Base-by-base conservation (phyloP, 1,284 basidiomycete genomes). In the Agaricales sp. region DNA sequence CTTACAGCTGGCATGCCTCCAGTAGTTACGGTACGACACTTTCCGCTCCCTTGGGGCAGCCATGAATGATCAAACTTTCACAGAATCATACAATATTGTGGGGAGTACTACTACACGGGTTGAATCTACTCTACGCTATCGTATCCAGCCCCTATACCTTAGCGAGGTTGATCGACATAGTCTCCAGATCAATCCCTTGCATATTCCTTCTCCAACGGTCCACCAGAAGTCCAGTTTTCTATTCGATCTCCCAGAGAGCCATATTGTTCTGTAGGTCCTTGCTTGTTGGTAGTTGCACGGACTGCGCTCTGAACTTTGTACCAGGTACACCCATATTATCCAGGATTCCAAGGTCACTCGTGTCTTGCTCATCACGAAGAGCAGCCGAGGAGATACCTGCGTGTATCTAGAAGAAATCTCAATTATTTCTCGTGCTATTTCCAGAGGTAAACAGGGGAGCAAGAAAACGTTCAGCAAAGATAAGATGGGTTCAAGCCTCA, bases 401-500 rank as follows among this genome's bases (percentile, higher is more conserved):
- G n/a, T 35, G 11, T 35, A 35, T 35, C n/a, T 35, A 11, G 30
- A 35, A n/a, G 30, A 35, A n/a, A 8, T 35, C 11, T 35, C 30
- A n/a, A 11, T 8, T 35, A 8, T 35, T n/a, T 35, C 30, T n/a
- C 11, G 30, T 35, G 30, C 30, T 11, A 35, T 35, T n/a, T n/a
- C n/a, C n/a, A n/a, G n/a, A n/a, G n/a, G 30, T 35, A 35, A n/a
- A 35, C 8, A 35, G 30, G 30, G 11, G n/a, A 8, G n/a, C n/a
- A 35, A n/a, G 30, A 35, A 35, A n/a, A n/a, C n/a, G 30, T n/a
- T 35, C 11, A 35, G 30, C 43, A 65, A 63, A 4, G 68, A 70
- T 50, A 75, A 70, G 53, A 64, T 76, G 2, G 78, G 75, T 0
- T 56, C 61, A 1, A 57, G 71, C 4, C 63, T 68, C 37, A 13